Conservation (phyloP, 768 basidiomycete species). For the Mycena filopes region DNA sequence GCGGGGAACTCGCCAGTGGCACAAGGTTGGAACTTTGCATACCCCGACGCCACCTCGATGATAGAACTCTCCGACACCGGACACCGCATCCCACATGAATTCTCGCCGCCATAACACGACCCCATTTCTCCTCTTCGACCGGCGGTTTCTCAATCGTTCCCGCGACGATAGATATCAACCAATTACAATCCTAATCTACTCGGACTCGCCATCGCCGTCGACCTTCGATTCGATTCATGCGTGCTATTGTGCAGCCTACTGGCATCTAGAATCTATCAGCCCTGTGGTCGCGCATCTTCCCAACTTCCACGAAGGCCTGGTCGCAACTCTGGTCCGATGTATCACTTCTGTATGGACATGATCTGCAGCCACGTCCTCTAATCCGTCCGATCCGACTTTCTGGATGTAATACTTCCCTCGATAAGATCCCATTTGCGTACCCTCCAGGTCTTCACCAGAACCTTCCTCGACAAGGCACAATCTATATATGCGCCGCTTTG, state of each 20-base stretch:
- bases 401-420: conserved; percentile 2
- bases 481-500: conserved; percentile 1
- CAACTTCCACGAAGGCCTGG: conserved; percentile 8
- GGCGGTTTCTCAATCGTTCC: conserved; percentile 8
- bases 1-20: conserved; percentile 1
- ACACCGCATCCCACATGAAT: background rate
- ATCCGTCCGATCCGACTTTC: conserved; percentile 13
- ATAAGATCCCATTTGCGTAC: conserved; percentile 7
- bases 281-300: background rate
- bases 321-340: background rate
- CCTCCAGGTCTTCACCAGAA: background rate
- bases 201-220: background rate
- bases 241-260: background rate
- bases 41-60: conserved; percentile 12
- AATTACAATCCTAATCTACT: background rate
- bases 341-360: background rate
- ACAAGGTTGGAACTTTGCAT: background rate
- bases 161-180: conserved; percentile 14
- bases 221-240: background rate
- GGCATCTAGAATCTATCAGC: conserved; percentile 4
- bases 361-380: conserved; percentile 15
- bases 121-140: conserved; percentile 8
- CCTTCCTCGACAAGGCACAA: conserved; percentile 16
- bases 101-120: background rate
- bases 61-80: background rate